phyloP scores from a whole-genome alignment of 352 stramenopile genomes.

The Phytopythium oedochilum region DNA sequence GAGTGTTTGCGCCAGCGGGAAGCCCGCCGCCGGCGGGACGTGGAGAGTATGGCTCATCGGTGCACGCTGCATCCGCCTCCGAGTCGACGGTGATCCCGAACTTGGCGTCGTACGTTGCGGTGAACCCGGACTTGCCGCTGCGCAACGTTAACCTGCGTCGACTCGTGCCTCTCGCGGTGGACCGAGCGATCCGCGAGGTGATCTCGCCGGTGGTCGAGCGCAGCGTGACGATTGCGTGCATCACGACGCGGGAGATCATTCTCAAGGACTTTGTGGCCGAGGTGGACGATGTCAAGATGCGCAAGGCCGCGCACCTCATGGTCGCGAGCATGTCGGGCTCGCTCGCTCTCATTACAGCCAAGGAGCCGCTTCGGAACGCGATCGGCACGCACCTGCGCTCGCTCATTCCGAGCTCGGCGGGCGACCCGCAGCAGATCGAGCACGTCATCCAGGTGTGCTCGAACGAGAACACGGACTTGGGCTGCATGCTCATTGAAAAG shows the following conservation, averaged over 20 bases:
- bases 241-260: conserved; percentile 97
- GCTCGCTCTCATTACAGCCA: conserved; percentile 97
- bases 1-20: conserved; percentile 41
- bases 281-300: conserved; percentile 92
- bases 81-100: conserved; percentile 98
- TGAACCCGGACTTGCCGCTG: conserved; percentile 95
- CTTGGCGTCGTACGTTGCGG: conserved; percentile 96
- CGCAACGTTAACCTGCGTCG: conserved; percentile 93
- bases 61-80: conserved; percentile 28
- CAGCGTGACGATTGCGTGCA: conserved; percentile 98
- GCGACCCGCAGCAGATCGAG: conserved; percentile 92
- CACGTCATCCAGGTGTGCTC: conserved; percentile 97
- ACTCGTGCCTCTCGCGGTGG: conserved; percentile 95
- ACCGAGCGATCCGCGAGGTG: conserved; percentile 98
- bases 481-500: conserved; percentile 99
- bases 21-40: conserved; percentile 31
- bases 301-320: conserved; percentile 97
- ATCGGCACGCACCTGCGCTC: conserved; percentile 96
- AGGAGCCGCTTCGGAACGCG: conserved; percentile 96
- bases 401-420: conserved; percentile 81
- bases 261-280: conserved; percentile 99
- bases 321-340: conserved; percentile 97
- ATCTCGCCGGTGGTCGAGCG: conserved; percentile 98
- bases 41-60: conserved; percentile 12
- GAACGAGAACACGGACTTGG: conserved; percentile 98